Evolutionary conservation across 2,329 filamentous ascomycete genomes (phyloP), one percentile per base, ranked within the genome.

Genomic region (Neopestalotiopsis sp.): DNA sequence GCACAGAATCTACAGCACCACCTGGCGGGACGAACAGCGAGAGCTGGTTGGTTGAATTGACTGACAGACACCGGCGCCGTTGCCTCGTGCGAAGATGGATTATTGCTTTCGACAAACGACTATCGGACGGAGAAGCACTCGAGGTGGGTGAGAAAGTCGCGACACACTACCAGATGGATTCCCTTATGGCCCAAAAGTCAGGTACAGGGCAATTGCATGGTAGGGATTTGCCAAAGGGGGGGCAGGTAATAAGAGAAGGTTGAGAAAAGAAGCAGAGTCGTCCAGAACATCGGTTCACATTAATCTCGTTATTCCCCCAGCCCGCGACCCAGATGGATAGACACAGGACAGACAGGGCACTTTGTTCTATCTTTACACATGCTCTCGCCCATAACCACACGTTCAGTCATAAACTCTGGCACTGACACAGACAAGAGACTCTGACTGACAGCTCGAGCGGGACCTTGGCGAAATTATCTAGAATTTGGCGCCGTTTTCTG

Each of bases 381-480:
- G 14, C 6, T 52, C 45, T n/a, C n/a, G 14, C 9, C 20, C 45
- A 52, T 10, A 28, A 28, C 24, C 45, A 52, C 45, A n/a, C 45
- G 3, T 20, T 6, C 45, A 52, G 45, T n/a, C 5, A 49, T 52
- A 52, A 52, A 52, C 45, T 52, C 45, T 52, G n/a, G 34, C 45
- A 20, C 14, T 3, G 14, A 49, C 14, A 49, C 45, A 52, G 45
- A 52, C 45, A 52, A 52, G 17, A 52, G 45, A 52, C 45, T 52
- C 45, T 52, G 45, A 20, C 45, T 52, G 45, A 52, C 45, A 52
- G 45, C 45, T 52, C 45, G 20, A 52, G 45, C 45, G 59, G 59
- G 30, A 34, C 34, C 34, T 62, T 40, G 59, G 59, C 59, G 59
- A 62, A 62, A 62, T 62, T 62, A 62, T 62, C 34, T 34, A 20